These are phyloP conservation scores for Coemansia sp. DNA, from an alignment of 192 early-diverging fungal genomes.

Conservation along the genomic window DNA sequence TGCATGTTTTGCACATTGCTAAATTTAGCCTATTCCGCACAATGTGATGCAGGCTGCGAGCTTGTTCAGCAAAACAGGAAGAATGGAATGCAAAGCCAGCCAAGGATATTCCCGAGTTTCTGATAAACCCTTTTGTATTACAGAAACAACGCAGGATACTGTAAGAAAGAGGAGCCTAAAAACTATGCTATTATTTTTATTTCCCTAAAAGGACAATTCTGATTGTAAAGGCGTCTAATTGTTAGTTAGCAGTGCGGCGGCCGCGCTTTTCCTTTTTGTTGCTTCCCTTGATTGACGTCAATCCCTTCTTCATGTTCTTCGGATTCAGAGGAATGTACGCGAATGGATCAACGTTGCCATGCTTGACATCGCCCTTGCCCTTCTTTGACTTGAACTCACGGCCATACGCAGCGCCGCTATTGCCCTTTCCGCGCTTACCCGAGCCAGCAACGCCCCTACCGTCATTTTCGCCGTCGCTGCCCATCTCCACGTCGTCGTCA, in stretches of 20 bases:
- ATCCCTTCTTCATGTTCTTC: conserved; percentile 53
- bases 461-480: conserved; percentile 61
- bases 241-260: conserved; percentile 8
- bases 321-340: conserved; percentile 89
- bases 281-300: conserved; percentile 40
- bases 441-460: not conserved
- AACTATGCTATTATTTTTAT: not conserved
- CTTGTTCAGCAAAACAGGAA: not conserved
- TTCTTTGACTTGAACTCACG: conserved; percentile 83
- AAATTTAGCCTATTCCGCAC: conserved; percentile 4
- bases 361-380: conserved; percentile 88
- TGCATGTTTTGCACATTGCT: conserved; percentile 5
- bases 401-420: conserved; percentile 19
- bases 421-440: conserved; percentile 42
- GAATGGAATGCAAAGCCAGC: not conserved
- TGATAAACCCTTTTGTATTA: too few species aligned
- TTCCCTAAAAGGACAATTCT: not conserved
- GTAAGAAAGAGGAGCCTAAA: not conserved
- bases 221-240: conserved; percentile 5
- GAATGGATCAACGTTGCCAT: conserved; percentile 85
- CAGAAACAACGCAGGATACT: too few species aligned
- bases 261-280: conserved; percentile 50
- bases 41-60: not conserved
- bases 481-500: conserved; percentile 62
- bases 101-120: not conserved